Evolutionary conservation across 2,329 filamentous ascomycete species (phyloP), one percentile per base, ranked within the genome.

Genomic region (Ascochyta clinopodiicola): DNA sequence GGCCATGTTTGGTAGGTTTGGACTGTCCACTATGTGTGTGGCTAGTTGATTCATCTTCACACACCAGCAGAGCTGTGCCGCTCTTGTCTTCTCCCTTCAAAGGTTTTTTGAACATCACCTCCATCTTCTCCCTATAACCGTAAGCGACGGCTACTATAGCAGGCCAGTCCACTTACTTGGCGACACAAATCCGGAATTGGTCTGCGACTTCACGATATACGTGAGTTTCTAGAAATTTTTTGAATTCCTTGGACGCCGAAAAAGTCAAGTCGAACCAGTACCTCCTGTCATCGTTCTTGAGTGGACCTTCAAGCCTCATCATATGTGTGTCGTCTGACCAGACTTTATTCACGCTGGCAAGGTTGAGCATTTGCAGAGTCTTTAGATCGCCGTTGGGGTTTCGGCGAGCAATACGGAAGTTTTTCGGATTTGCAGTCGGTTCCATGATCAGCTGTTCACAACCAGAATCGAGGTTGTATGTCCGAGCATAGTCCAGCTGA

Each of bases 191-290:
- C 17, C 5, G 9, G 7, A 2, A n/a, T 1, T 25, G 3, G 15
- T 35, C 1, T 13, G 2, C n/a, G 25, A 48, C 17, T 25, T 50
- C 27, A 9, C 34, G 29, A 10, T 39, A 8, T 1, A 51, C 51
- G 39, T 54, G 24, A 1, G 42, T 9, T 7, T 61, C 27, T 19
- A 52, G 43, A 40, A 70, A 68, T 0, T 15, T 2, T 32, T 32
- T 2, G 21, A 67, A 62, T n/a, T 64, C 49, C 0, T 38, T 19
- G 3, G 15, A 31, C 29, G 5, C 63, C 12, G 10, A 37, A 22
- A 44, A 74, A 73, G 13, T 62, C 7, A 74, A 38, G 37, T 73
- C 70, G 44, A 63, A 58, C 34, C 51, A 56, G 22, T 54, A 43
- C 4, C 7, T 27, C 4, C 7, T 27, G 19, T 57, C 54, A 5